These are phyloP conservation scores for Phaeophleospora eucalypticola DNA, from an alignment of 2,329 filamentous ascomycete species.

Conservation along the genomic window DNA sequence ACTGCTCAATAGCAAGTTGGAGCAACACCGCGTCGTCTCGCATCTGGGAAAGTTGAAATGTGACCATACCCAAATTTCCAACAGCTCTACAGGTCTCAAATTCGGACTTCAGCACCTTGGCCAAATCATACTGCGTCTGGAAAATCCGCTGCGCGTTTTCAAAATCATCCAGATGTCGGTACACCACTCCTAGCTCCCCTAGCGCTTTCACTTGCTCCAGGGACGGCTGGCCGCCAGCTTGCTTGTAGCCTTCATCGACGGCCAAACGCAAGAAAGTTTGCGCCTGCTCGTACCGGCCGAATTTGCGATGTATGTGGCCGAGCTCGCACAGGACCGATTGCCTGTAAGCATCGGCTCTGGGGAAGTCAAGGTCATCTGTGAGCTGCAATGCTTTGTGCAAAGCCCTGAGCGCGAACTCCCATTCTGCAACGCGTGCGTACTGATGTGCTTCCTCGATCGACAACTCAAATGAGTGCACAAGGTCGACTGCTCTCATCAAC, in stretches of 20 bases:
- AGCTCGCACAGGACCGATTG: neutral
- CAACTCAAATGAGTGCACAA: no score
- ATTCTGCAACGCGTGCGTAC: no score
- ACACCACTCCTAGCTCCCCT: conserved; percentile 4
- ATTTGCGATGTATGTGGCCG: neutral
- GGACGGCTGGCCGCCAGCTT: no score
- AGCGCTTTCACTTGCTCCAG: neutral
- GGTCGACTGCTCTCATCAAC: no score
- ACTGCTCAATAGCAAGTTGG: neutral
- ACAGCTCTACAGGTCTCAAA: conserved; percentile 1
- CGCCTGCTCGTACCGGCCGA: neutral
- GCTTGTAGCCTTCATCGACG: neutral
- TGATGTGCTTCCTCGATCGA: no score
- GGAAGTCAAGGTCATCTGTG: neutral
- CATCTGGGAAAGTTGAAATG: conserved; percentile 1
- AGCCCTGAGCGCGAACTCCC: neutral
- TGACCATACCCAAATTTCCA: conserved; percentile 3
- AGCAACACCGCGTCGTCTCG: neutral
- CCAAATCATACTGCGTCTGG: conserved; percentile 3
- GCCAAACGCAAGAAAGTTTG: neutral
- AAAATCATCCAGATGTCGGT: neutral
- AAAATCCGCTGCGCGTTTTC: conserved; percentile 1
- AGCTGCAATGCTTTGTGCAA: neutral
- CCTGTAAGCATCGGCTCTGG: neutral
- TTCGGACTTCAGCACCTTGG: neutral